phyloP scores from a whole-genome alignment of 1,284 basidiomycete species.

The Xerocomus cyaneibrunnescens region DNA sequence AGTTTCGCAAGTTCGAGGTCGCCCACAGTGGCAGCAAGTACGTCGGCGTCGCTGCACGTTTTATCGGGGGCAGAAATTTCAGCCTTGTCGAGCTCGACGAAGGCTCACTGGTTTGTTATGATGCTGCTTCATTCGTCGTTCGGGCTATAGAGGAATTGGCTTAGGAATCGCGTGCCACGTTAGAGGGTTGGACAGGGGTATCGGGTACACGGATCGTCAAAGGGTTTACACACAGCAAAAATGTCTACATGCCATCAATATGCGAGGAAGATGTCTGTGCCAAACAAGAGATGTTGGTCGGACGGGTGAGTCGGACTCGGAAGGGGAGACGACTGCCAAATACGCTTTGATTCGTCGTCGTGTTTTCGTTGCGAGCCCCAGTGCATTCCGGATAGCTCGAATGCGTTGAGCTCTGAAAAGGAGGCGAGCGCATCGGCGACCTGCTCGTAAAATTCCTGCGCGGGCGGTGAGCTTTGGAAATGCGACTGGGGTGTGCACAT shows the following conservation, averaged over 20 bases:
- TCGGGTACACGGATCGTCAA: conserved; percentile 15
- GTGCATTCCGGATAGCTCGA: conserved; percentile 72
- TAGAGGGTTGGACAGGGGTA: conserved; percentile 15
- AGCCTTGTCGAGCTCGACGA: conserved; percentile 31
- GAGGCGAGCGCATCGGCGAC: conserved; percentile 55
- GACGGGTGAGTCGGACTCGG: conserved; percentile 30
- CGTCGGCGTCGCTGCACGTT: conserved; percentile 63
- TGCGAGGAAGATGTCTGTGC: conserved; percentile 42
- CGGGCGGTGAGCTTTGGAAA: conserved; percentile 16
- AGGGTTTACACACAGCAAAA: conserved; percentile 6
- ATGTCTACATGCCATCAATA: conserved; percentile 33
- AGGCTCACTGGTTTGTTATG: conserved; percentile 43
- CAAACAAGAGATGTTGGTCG: conserved; percentile 32
- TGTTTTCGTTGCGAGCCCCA: conserved; percentile 52
- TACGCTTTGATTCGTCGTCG: conserved; percentile 37
- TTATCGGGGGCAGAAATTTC: conserved; percentile 38
- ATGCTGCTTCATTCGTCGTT: conserved; percentile 48
- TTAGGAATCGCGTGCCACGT: conserved; percentile 14
- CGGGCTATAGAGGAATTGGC: conserved; percentile 44
- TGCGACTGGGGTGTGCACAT: conserved; percentile 26
- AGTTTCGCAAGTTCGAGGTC: conserved; percentile 59
- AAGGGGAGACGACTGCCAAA: conserved; percentile 56
- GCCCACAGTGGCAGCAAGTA: conserved; percentile 49
- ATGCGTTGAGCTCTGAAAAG: conserved; percentile 55
- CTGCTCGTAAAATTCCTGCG: conserved; percentile 60